Evolutionary conservation across 2,329 filamentous ascomycete genomes (phyloP).

Genomic region (Fusarium sp.): DNA sequence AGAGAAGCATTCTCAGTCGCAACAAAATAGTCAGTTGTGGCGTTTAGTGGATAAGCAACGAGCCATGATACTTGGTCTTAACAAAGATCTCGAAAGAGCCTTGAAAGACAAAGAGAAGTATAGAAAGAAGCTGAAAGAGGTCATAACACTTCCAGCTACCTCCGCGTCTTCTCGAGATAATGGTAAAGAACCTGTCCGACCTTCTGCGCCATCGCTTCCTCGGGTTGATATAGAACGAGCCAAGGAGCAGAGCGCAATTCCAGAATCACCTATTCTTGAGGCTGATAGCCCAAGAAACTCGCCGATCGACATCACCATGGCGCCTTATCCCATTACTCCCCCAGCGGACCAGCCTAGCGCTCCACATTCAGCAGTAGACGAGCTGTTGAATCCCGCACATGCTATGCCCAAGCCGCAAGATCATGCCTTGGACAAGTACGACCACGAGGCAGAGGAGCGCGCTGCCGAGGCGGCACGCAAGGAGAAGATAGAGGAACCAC

Average conservation of each 20-base stretch:
- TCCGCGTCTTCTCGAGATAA: slow-evolving; percentile 48
- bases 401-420: slow-evolving; percentile 74
- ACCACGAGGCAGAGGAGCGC: slow-evolving; percentile 68
- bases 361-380: slow-evolving; percentile 62
- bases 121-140: slow-evolving; percentile 89
- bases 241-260: slow-evolving; percentile 45
- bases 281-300: slow-evolving; percentile 68
- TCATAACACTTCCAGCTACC: slow-evolving; percentile 61
- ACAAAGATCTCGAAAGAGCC: slow-evolving; percentile 92
- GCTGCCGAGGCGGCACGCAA: slow-evolving; percentile 63
- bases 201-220: slow-evolving; percentile 34
- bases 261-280: slow-evolving; percentile 66
- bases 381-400: slow-evolving; percentile 70
- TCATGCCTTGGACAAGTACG: slow-evolving; percentile 70
- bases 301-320: slow-evolving; percentile 71
- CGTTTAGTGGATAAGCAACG: slow-evolving; percentile 96
- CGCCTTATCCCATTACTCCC: slow-evolving; percentile 76
- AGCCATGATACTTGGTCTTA: slow-evolving; percentile 91
- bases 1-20: slow-evolving; percentile 89
- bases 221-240: slow-evolving; percentile 47
- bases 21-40: slow-evolving; percentile 95
- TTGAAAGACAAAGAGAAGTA: slow-evolving; percentile 97
- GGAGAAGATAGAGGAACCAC: slow-evolving; percentile 59
- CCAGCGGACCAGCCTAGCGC: slow-evolving; percentile 66
- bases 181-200: slow-evolving; percentile 22